Evolutionary conservation across 805 yeast genomes (phyloP).

Genomic region (Candida boidinii): DNA sequence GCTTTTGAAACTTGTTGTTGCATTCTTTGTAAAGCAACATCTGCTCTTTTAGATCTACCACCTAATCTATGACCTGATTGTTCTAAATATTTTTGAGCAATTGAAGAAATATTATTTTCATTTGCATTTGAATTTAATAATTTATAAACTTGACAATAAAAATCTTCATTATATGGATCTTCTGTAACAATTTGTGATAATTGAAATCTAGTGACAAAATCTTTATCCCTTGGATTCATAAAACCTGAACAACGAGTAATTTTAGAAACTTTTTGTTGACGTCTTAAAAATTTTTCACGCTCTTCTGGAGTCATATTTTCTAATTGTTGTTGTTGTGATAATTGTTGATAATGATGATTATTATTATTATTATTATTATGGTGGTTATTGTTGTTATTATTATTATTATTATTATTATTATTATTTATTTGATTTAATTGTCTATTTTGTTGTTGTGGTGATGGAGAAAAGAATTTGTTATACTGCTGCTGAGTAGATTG

Average conservation of each 20-base stretch:
- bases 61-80: conserved; percentile 88
- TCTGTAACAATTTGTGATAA: conserved; percentile 93
- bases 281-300: conserved; percentile 52
- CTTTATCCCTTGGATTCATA: conserved; percentile 96
- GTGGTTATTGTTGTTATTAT: neutral
- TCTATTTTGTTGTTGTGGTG: conserved; percentile 4
- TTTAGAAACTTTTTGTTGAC: conserved; percentile 68
- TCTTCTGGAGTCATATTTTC: conserved; percentile 60
- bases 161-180: conserved; percentile 95
- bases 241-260: conserved; percentile 82
- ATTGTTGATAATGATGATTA: conserved; percentile 16
- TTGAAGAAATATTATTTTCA: conserved; percentile 58
- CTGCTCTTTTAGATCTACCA: conserved; percentile 76
- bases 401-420: conserved; percentile 5
- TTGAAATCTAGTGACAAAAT: conserved; percentile 89
- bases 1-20: conserved; percentile 97
- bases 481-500: conserved; percentile 1
- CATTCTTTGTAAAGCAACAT: conserved; percentile 91
- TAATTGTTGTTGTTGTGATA: conserved; percentile 21
- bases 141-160: conserved; percentile 88
- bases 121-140: conserved; percentile 54
- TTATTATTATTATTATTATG: conserved; percentile 6
- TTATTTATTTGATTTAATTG: conserved; percentile 4
- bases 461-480: conserved; percentile 2
- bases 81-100: conserved; percentile 87